A percentile compares a stretch with the other conserved stretches of the same genome.
Conservation (phyloP, 352 stramenopile species). For the Globisporangium megalacanthum region DNA sequence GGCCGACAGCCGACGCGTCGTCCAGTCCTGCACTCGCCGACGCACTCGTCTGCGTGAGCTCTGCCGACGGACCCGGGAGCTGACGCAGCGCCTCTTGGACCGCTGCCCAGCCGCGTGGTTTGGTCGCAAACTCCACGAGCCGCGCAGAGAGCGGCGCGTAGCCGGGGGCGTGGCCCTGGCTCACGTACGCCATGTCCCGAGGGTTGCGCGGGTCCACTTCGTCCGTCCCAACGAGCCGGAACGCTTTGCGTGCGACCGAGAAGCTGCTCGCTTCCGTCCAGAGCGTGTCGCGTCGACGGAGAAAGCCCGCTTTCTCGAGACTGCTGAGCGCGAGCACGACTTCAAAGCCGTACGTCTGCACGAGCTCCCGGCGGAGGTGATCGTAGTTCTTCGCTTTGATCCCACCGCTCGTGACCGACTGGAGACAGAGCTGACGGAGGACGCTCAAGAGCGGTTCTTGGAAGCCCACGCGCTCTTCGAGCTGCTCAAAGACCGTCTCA, state of each 20-base stretch:
- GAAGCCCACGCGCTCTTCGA: slow-evolving; percentile 94
- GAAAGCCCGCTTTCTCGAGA: slow-evolving; percentile 91
- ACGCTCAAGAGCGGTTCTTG: slow-evolving; percentile 89
- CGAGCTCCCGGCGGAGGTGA: slow-evolving; percentile 89
- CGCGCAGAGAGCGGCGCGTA: slow-evolving; percentile 93
- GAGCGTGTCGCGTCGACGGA: slow-evolving; percentile 86
- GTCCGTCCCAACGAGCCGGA: slow-evolving; percentile 92
- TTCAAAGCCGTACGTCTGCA: slow-evolving; percentile 97
- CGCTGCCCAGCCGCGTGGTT: slow-evolving; percentile 65
- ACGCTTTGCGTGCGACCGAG: slow-evolving; percentile 77
- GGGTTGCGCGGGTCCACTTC: slow-evolving; percentile 92
- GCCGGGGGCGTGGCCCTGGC: slow-evolving; percentile 68
- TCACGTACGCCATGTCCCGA: slow-evolving; percentile 93
- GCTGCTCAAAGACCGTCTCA: slow-evolving; percentile 91
- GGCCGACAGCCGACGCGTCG: not conserved
- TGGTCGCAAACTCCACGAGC: slow-evolving; percentile 88
- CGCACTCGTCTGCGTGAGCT: slow-evolving; percentile 57
- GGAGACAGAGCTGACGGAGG: slow-evolving; percentile 91
- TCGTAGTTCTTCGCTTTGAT: slow-evolving; percentile 95
- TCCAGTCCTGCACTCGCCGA: slow-evolving; percentile 3
- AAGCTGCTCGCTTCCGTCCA: slow-evolving; percentile 85
- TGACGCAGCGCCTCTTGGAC: slow-evolving; percentile 83
- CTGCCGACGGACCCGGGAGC: slow-evolving; percentile 68
- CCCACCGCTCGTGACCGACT: slow-evolving; percentile 90
- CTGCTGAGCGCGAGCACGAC: slow-evolving; percentile 91